These are phyloP conservation scores for Carex pumila DNA, from an alignment of 176 grass and related monocot genomes.

Conservation along the genomic window DNA sequence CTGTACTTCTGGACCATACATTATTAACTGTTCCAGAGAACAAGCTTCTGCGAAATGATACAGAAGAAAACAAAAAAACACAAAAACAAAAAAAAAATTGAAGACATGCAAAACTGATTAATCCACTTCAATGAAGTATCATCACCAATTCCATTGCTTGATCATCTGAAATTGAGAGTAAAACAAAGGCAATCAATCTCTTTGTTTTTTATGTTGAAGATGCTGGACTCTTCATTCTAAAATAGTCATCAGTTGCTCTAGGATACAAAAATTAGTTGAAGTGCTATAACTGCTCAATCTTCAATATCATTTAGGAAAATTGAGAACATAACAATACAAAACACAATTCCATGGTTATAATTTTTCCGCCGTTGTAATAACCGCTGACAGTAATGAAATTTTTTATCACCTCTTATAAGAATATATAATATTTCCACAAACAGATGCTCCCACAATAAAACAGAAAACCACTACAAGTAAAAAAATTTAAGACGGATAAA, in stretches of 20 bases:
- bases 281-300: background rate
- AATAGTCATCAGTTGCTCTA: background rate
- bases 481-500: background rate
- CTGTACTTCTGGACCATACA: conserved; percentile 4
- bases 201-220: background rate
- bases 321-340: background rate
- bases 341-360: background rate
- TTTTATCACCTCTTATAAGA: background rate
- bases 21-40: conserved; percentile 4
- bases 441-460: background rate
- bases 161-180: background rate
- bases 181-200: background rate
- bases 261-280: background rate
- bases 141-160: background rate
- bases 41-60: background rate
- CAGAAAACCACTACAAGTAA: background rate
- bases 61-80: background rate
- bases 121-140: background rate
- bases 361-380: background rate
- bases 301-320: background rate
- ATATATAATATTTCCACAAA: background rate
- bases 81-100: background rate
- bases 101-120: background rate
- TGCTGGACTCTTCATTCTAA: background rate
- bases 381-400: background rate